Evolutionary conservation across 2,329 filamentous ascomycete species (phyloP).

Genomic region (Monosporascus sp.): DNA sequence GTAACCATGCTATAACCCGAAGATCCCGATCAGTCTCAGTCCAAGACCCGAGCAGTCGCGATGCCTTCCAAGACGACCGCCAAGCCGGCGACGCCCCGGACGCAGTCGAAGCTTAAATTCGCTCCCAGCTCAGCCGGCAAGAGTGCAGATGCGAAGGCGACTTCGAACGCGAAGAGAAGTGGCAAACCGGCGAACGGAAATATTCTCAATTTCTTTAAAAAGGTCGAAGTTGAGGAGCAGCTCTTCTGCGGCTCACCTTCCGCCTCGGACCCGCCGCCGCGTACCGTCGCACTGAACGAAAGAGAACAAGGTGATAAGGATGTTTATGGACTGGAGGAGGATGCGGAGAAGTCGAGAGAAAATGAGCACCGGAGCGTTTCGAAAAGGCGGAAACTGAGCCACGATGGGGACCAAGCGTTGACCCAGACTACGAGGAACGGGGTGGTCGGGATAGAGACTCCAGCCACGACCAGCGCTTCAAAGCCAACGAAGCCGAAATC

Average conservation of each 20-base stretch:
- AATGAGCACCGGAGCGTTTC: constrained; percentile 20
- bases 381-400: constrained; percentile 39
- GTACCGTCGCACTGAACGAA: constrained; percentile 18
- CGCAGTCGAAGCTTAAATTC: constrained; percentile 26
- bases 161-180: constrained; percentile 19
- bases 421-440: background rate
- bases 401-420: constrained; percentile 9
- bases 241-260: constrained; percentile 45
- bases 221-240: constrained; percentile 54
- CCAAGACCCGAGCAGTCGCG: background rate
- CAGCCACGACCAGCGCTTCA: background rate
- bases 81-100: constrained; percentile 19
- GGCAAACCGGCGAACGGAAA: constrained; percentile 50
- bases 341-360: constrained; percentile 19
- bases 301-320: constrained; percentile 24
- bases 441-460: background rate
- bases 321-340: constrained; percentile 28
- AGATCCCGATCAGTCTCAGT: background rate
- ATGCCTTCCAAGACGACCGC: constrained; percentile 13
- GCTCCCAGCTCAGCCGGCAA: constrained; percentile 10
- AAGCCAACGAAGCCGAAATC: constrained; percentile 10
- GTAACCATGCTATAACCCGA: background rate
- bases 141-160: constrained; percentile 15
- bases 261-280: constrained; percentile 22
- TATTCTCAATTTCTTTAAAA: constrained; percentile 72